Conservation (phyloP, 1,139 yeast genomes). For the Maudiozyma humilis region DNA sequence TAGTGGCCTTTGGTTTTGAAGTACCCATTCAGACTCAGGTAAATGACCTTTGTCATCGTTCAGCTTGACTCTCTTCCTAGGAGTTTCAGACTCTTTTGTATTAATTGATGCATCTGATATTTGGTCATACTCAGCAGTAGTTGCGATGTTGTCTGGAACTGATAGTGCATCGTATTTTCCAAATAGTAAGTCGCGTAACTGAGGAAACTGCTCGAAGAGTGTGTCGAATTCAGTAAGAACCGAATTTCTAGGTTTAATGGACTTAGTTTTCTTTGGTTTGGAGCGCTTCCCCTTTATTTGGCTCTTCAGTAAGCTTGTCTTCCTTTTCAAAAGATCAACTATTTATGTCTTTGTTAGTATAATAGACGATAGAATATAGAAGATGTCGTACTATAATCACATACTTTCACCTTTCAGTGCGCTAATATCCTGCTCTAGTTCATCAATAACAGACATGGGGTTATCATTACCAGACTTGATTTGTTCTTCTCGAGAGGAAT, state of each 20-base stretch:
- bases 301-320: conserved; percentile 8
- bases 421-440: conserved; percentile 26
- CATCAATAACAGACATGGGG: conserved; percentile 17
- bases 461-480: too few relatives aligned
- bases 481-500: too few relatives aligned
- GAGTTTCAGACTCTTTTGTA: background rate
- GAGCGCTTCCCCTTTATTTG: conserved; percentile 1
- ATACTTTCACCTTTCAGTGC: conserved; percentile 21
- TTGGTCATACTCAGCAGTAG: background rate
- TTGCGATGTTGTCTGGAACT: background rate
- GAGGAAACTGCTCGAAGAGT: conserved; percentile 20
- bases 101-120: background rate
- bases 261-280: background rate
- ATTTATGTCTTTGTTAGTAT: too few relatives aligned
- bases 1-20: conserved; percentile 20
- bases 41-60: conserved; percentile 6
- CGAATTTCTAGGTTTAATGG: conserved; percentile 4
- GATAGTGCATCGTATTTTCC: conserved; percentile 4
- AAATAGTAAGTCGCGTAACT: conserved; percentile 16
- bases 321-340: conserved; percentile 12
- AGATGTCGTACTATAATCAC: background rate
- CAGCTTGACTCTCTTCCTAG: background rate
- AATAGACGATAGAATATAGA: background rate
- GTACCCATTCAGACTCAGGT: conserved; percentile 20
- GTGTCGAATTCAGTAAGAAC: conserved; percentile 16